phyloP scores from a whole-genome alignment of 2,329 filamentous ascomycete genomes.

The Byssothecium circinans region DNA sequence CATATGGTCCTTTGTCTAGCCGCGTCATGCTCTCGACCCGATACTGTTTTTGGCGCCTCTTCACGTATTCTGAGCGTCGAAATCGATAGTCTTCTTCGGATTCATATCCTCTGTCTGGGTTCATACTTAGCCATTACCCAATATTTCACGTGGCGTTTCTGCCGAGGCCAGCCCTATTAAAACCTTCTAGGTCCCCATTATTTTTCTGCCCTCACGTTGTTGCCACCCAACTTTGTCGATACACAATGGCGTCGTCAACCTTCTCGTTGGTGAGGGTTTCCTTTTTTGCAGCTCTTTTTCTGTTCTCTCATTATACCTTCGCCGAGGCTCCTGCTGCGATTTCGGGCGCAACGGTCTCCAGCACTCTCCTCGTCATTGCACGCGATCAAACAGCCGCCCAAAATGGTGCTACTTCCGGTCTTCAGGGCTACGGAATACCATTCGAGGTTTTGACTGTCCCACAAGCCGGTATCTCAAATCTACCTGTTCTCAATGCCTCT shows the following conservation, averaged over 20 bases:
- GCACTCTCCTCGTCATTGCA: constrained; percentile 60
- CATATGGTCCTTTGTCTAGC: constrained; percentile 9
- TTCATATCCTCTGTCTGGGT: constrained; percentile 29
- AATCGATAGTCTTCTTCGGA: constrained; percentile 36
- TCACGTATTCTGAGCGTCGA: constrained; percentile 17
- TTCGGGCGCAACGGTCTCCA: constrained; percentile 33
- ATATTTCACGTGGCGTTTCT: constrained; percentile 27
- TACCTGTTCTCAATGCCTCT: constrained; percentile 57
- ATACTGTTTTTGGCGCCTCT: constrained; percentile 6
- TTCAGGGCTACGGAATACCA: constrained; percentile 64
- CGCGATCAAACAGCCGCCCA: constrained; percentile 53
- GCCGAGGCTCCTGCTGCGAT: constrained; percentile 20
- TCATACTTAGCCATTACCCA: constrained; percentile 23
- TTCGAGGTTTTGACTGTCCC: constrained; percentile 60
- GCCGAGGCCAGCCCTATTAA: constrained; percentile 40
- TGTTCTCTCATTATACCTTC: constrained; percentile 19
- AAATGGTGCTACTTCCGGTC: constrained; percentile 56
- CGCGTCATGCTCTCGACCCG: constrained; percentile 23
- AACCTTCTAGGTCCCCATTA: constrained; percentile 23
- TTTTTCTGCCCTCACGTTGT: constrained; percentile 21
- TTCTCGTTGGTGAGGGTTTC: constrained; percentile 27
- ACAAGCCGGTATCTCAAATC: constrained; percentile 49
- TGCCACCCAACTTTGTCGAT: constrained; percentile 14
- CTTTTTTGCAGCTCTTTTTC: constrained; percentile 25
- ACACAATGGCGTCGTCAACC: constrained; percentile 30